Base-by-base conservation (phyloP, 352 stramenopile species). In the Halophytophthora batemanensis region DNA sequence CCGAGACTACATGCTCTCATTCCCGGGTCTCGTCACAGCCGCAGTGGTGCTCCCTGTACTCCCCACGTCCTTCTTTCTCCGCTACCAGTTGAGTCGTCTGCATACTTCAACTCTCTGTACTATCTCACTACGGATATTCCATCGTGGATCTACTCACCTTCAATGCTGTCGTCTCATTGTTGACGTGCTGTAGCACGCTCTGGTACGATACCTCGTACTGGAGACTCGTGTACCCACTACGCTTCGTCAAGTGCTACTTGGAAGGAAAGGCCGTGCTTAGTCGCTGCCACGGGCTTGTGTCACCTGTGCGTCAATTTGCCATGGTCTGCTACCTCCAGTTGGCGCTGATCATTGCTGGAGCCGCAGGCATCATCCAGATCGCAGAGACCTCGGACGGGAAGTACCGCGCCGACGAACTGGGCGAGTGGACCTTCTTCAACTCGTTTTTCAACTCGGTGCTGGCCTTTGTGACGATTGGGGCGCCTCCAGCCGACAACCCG, bases 391-490 rank as follows among this genome's bases (percentile, higher is more conserved):
- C 83, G 58, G 77, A 87, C 52, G 71, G 58, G 5, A 68, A 50
- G 6, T 56, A 61, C 37, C 66, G 50, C 35, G 71, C 74, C 6
- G 87, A 82, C 22, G 68, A 86, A 19, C 59, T 71, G 3, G 82
- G 82, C 37, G 82, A 94, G 43, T 94, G 83, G 83, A 94, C 83
- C 2, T 94, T 91, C 46, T 94, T 94, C 66, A 92, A 92, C 51
- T 69, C 83, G 19, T 90, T 90, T 40, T 94, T 94, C 71, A 94
- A 94, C 48, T 94, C 83, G 19, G 74, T 94, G 7, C 78, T 94
- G 52, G 80, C 89, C 15, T 94, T 94, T 18, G 83, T 94, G 39
- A 91, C 83, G 12, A 94, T 94, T 49, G 75, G 90, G 49, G 89
- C 82, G 28, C 83, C 83, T 11, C 82, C 83, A 1, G 82, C 83